Conservation (phyloP, 768 basidiomycete species). For the Auriculariales sp. region DNA sequence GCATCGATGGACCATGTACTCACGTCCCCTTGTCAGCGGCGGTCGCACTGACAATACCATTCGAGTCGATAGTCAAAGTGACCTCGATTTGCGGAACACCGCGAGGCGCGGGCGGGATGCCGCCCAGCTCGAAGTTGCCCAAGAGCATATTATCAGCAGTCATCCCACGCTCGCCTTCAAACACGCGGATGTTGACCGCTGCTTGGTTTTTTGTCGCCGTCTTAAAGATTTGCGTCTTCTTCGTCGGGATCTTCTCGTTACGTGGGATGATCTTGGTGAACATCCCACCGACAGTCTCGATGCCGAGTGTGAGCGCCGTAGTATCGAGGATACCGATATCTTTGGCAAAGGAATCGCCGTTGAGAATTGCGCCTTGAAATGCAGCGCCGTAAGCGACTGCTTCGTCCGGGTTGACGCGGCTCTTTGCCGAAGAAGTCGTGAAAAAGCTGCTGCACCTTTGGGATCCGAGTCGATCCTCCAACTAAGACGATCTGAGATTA, state of each 20-base stretch:
- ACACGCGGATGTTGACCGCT: constrained; percentile 21
- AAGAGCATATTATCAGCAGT: constrained; percentile 36
- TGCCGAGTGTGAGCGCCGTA: constrained; percentile 35
- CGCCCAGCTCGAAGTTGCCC: constrained; percentile 31
- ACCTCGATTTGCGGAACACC: constrained; percentile 31
- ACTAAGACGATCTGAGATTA: constrained; percentile 18
- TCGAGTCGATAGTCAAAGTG: constrained; percentile 36
- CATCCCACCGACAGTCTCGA: constrained; percentile 35
- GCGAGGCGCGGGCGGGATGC: constrained; percentile 30
- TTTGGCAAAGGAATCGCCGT: constrained; percentile 27
- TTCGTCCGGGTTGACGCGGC: constrained; percentile 40
- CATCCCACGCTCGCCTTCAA: constrained; percentile 25
- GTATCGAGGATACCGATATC: constrained; percentile 33
- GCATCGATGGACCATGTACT: neutral
- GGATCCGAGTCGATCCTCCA: constrained; percentile 36
- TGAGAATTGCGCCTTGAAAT: constrained; percentile 35
- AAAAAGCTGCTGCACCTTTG: constrained; percentile 36
- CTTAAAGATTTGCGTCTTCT: constrained; percentile 27
- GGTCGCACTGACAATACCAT: constrained; percentile 28
- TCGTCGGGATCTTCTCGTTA: constrained; percentile 37
- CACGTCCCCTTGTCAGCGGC: constrained; percentile 26
- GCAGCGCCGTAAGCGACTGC: constrained; percentile 42
- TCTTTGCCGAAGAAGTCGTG: constrained; percentile 38
- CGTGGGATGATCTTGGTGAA: constrained; percentile 37
- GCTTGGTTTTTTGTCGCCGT: constrained; percentile 22